Conservation (phyloP, 202 grass and related monocot genomes). For the Elaeis oleifera region DNA sequence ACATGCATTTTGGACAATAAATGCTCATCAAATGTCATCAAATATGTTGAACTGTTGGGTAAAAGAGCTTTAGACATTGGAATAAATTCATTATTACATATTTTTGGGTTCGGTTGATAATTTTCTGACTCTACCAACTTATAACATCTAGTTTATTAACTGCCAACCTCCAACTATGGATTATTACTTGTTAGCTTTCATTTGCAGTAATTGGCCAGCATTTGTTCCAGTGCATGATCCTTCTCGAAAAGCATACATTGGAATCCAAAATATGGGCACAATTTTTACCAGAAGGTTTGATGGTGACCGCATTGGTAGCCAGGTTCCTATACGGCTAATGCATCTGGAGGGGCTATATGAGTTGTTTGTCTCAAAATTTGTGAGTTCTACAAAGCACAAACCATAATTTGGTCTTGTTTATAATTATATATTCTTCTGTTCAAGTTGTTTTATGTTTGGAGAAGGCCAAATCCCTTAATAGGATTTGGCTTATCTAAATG, state of each 20-base stretch:
- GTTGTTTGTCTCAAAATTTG: conserved; percentile 96
- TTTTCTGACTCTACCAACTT: background rate
- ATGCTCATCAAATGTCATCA: no score
- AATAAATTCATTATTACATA: no score
- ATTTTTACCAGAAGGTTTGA: conserved; percentile 97
- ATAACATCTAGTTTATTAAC: background rate
- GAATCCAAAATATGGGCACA: conserved; percentile 90
- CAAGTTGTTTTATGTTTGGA: background rate
- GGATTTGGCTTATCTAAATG: no score
- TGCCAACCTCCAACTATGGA: background rate
- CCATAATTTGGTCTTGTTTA: conserved; percentile 3
- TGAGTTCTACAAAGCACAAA: conserved; percentile 35
- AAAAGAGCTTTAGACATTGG: no score
- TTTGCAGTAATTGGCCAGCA: conserved; percentile 87
- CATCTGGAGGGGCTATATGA: conserved; percentile 97
- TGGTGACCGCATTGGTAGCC: conserved; percentile 90
- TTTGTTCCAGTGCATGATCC: conserved; percentile 97
- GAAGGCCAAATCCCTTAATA: no score
- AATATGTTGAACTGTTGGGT: no score
- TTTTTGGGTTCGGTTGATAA: no score
- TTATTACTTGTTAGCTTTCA: background rate
- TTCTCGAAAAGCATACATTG: conserved; percentile 86
- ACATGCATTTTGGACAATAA: no score
- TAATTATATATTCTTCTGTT: background rate
- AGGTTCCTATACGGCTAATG: conserved; percentile 86